Base-by-base conservation (phyloP, 2,329 filamentous ascomycete species). In the Colletotrichum higginsianum region DNA sequence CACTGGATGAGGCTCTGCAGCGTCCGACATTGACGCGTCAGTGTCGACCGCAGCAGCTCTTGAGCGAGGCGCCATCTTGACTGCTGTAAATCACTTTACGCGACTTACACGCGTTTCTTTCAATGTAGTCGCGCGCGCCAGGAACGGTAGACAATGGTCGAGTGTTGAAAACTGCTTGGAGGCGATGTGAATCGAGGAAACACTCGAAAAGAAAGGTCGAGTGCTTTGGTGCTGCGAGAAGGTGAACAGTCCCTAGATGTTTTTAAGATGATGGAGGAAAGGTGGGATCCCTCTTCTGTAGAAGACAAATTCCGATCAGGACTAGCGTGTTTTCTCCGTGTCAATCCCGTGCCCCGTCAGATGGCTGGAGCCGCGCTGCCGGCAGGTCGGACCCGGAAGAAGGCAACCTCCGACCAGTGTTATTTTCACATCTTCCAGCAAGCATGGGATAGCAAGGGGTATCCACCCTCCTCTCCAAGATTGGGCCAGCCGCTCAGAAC, bases 11-110 rank as follows among this genome's bases (percentile, higher is more conserved):
- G 82, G 76, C 23, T 87, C 87, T 35, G 87, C 87, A 65, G 85
- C 87, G 79, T 92, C 90, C 53, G 85, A 86, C 88, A 91, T 91
- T 72, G 89, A 90, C 82, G 88, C 88, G 85, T 91, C 89, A 47
- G 85, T 85, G 75, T 91, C 88, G 76, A 83, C 86, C 77, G 83
- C 89, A 78, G 83, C 84, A 78, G 83, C 83, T 80, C 84, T 84
- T 74, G 86, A 84, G 77, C 87, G 86, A 77, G 84, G 87, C 78
- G 88, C 87, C 88, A 89, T 90, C 76, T 76, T 81, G 79, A 78
- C 67, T 73, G 67, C 76, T 73, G 69, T 49, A 75, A 79, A 81
- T 82, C 85, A 85, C 84, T 86, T 82, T 84, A 89, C 87, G 87
- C 87, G 87, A 88, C 86, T 84, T 76, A 81, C 85, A 88, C 87